These are phyloP conservation scores for Sphenostylis stenocarpa DNA, from an alignment of 306 rosid genomes.

Conservation along the genomic window DNA sequence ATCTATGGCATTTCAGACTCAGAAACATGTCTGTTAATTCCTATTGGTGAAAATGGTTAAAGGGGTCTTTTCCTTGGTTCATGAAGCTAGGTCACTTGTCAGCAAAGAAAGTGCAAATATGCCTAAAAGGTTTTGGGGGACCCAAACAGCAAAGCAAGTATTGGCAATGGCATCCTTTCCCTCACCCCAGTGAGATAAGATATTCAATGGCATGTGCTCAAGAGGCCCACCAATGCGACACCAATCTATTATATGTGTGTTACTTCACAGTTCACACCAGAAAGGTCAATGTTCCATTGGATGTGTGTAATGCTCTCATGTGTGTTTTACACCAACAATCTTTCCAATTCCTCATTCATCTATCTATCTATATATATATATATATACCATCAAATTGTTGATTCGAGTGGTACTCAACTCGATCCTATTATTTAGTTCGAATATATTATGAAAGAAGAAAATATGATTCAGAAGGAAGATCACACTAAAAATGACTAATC, in stretches of 20 bases:
- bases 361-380: too few species aligned
- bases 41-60: constrained; percentile 4
- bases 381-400: too few species aligned
- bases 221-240: constrained; percentile 35
- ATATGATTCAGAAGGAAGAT: too few species aligned
- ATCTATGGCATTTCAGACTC: not conserved
- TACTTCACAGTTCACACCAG: constrained; percentile 1
- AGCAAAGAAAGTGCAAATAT: constrained; percentile 22
- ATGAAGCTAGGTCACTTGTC: constrained; percentile 5
- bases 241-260: constrained; percentile 1
- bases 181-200: constrained; percentile 17
- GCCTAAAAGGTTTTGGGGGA: constrained; percentile 29
- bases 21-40: not conserved
- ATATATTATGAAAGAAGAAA: too few species aligned
- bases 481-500: too few species aligned
- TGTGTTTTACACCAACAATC: constrained; percentile 11
- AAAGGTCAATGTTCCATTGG: constrained; percentile 8
- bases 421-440: too few species aligned
- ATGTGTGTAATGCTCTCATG: constrained; percentile 8
- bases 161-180: constrained; percentile 29
- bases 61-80: not conserved
- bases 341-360: not conserved
- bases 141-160: constrained; percentile 36
- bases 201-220: constrained; percentile 39
- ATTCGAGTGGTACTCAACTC: too few species aligned